These are phyloP conservation scores for Boletus mariae DNA, from an alignment of 1,284 basidiomycete genomes.

Conservation along the genomic window DNA sequence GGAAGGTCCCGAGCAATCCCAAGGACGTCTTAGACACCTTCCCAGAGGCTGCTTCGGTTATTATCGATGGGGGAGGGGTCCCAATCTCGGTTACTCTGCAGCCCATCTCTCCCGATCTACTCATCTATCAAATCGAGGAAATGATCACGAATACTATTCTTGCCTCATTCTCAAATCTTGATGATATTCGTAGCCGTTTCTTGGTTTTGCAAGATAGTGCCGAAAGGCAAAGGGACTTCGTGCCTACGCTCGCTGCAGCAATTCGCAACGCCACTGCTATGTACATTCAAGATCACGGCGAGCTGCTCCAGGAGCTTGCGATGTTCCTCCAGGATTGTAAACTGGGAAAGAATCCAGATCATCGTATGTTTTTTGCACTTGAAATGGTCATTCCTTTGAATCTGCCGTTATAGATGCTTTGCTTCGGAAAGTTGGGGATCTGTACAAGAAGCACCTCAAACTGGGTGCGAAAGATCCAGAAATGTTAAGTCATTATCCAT, in stretches of 20 bases:
- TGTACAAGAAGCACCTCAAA: too few species aligned
- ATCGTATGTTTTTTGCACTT: too few species aligned
- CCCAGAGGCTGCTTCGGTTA: not conserved
- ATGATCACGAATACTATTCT: not conserved
- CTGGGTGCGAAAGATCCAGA: too few species aligned
- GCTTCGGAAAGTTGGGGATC: too few species aligned
- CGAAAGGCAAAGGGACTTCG: not conserved
- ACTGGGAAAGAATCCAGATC: not conserved
- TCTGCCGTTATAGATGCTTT: too few species aligned
- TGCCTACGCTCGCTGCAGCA: not conserved
- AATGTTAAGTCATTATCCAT: not conserved
- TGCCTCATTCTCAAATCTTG: not conserved
- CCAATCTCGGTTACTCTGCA: not conserved
- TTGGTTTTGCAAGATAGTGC: not conserved
- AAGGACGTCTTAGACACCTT: not conserved
- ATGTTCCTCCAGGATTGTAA: not conserved
- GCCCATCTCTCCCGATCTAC: not conserved
- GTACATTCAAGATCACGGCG: not conserved
- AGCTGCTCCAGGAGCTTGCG: not conserved
- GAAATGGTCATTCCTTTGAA: too few species aligned
- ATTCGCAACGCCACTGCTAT: not conserved
- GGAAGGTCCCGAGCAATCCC: not conserved
- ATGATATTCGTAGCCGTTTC: not conserved
- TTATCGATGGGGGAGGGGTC: not conserved
- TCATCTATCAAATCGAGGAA: not conserved